Percentiles rank a stretch among this genome's conserved stretches.
These are phyloP conservation scores for Tagetes erecta DNA, from an alignment of 129 eudicot genomes.

Conservation along the genomic window DNA sequence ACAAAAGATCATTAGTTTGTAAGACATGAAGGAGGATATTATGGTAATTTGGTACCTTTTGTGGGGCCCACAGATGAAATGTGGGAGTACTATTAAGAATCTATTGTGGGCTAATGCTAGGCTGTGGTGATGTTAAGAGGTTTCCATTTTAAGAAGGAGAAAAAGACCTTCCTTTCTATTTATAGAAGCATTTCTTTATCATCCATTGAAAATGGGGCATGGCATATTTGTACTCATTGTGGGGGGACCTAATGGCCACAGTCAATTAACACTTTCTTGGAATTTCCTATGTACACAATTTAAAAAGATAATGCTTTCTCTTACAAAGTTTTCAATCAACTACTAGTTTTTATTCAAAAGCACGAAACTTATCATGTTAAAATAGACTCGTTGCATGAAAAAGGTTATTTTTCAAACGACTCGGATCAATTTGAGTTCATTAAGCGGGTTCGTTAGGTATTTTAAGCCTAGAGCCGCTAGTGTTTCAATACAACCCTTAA, in stretches of 20 bases:
- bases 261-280: constrained; percentile 42
- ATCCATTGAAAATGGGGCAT: constrained; percentile 37
- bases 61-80: constrained; percentile 32
- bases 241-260: constrained; percentile 44
- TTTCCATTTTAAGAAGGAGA: constrained; percentile 31
- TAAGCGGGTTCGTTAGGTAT: not conserved
- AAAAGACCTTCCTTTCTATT: constrained; percentile 36
- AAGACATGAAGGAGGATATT: constrained; percentile 8
- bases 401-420: not conserved
- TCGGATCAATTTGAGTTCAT: not conserved
- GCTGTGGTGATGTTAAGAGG: constrained; percentile 55
- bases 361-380: not conserved
- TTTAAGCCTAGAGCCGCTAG: not conserved
- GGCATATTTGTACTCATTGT: constrained; percentile 40
- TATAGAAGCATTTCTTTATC: constrained; percentile 37
- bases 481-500: not conserved
- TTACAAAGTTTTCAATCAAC: not conserved
- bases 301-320: constrained; percentile 10
- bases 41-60: constrained; percentile 15
- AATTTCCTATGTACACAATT: constrained; percentile 39
- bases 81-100: constrained; percentile 35
- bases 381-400: not conserved
- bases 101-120: constrained; percentile 54
- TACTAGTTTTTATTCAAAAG: not conserved
- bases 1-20: not conserved